Evolutionary conservation across 768 basidiomycete genomes (phyloP).

Genomic region (Auricularia cornea): DNA sequence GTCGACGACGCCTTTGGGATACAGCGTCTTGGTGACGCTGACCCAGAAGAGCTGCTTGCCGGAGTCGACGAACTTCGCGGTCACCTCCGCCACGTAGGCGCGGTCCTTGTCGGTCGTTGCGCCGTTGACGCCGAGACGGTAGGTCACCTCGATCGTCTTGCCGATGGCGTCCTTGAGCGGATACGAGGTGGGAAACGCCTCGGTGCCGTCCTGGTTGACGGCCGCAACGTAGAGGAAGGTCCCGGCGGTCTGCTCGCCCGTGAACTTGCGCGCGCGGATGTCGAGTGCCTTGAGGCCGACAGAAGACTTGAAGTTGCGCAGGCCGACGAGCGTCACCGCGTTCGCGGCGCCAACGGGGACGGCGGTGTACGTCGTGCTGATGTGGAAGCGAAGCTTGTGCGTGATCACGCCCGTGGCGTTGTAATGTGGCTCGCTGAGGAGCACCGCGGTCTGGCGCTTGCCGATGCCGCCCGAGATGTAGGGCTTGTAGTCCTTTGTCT

Average conservation of each 20-base stretch:
- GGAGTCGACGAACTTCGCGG: not conserved
- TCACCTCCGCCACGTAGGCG: not conserved
- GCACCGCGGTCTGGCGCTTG: not conserved
- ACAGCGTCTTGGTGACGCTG: not conserved
- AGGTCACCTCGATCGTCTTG: not conserved
- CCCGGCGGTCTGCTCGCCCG: not conserved
- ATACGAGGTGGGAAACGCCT: not conserved
- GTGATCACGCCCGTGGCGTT: not conserved
- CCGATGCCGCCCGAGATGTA: not conserved
- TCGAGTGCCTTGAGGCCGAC: constrained; percentile 1
- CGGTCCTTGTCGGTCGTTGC: not conserved
- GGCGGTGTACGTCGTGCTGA: not conserved
- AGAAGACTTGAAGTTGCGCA: not conserved
- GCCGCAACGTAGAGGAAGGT: not conserved
- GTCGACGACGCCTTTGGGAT: not conserved
- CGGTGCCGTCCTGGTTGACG: not conserved
- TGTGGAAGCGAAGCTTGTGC: not conserved
- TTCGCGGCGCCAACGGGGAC: not conserved
- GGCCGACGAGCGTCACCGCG: not conserved
- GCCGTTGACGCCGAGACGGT: not conserved
- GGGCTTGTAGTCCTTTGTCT: not conserved
- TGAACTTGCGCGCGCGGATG: not conserved
- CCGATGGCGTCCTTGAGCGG: not conserved
- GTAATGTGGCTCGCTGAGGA: not conserved
- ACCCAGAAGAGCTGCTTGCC: not conserved